Percentiles rank a stretch among this genome's conserved stretches.
Conservation (phyloP, 257 asterid genomes). For the Nicotiana attenuata region DNA sequence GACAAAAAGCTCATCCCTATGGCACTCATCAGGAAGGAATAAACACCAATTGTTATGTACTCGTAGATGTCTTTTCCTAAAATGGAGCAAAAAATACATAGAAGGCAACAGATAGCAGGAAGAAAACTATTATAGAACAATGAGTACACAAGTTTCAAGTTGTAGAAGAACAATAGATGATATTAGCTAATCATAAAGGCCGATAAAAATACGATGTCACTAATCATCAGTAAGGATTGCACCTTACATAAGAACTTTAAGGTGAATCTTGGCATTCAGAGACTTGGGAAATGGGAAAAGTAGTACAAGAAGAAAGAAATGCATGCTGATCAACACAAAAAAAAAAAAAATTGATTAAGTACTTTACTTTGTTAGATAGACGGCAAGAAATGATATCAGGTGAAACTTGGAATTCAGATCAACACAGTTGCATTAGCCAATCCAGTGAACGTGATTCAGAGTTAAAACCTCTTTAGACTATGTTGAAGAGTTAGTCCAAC, state of each 20-base stretch:
- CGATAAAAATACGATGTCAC: neutral
- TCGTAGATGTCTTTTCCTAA: conserved; percentile 79
- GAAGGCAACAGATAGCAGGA: conserved; percentile 85
- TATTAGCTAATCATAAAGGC: neutral
- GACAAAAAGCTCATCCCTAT: too few relatives aligned
- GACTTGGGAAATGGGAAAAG: neutral
- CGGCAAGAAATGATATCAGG: neutral
- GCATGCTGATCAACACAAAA: neutral
- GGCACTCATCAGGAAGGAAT: conserved; percentile 77
- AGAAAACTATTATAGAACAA: conserved; percentile 63
- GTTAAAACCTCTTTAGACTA: neutral
- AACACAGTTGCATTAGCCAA: neutral
- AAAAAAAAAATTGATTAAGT: neutral
- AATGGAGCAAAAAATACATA: conserved; percentile 97
- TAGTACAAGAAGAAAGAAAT: neutral
- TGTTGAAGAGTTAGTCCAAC: neutral
- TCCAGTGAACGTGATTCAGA: neutral
- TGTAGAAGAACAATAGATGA: neutral
- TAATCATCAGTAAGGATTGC: neutral
- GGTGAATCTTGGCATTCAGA: neutral
- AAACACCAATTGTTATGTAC: conserved; percentile 71
- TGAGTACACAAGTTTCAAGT: conserved; percentile 9
- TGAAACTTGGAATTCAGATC: neutral
- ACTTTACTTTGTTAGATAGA: neutral
- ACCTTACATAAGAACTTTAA: neutral